Evolutionary conservation across 129 eudicot species (phyloP).

Genomic region (Deinandra increscens): DNA sequence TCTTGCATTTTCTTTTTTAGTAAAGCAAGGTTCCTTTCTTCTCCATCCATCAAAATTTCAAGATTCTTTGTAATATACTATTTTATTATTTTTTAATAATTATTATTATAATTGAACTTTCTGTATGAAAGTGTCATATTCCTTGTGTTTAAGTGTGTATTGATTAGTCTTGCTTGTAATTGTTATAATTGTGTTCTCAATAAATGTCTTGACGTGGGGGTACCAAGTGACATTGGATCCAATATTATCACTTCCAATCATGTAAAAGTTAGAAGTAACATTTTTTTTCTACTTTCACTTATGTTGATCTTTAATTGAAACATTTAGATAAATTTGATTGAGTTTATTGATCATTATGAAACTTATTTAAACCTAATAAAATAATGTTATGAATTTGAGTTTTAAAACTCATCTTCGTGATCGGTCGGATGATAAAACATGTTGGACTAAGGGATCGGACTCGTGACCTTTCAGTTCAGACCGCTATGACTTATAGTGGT

Average conservation of each 20-base stretch:
- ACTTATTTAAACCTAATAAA: not conserved
- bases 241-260: constrained; percentile 27
- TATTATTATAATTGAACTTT: not conserved
- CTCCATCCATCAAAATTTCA: constrained; percentile 17
- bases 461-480: too few relatives aligned
- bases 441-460: too few relatives aligned
- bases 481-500: too few relatives aligned
- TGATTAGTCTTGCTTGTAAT: not conserved
- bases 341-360: not conserved
- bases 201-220: constrained; percentile 26
- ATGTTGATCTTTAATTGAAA: not conserved
- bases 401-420: too few relatives aligned
- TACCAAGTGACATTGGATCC: constrained; percentile 28
- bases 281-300: constrained; percentile 1
- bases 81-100: too few relatives aligned
- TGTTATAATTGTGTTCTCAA: constrained; percentile 4
- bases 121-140: constrained; percentile 23
- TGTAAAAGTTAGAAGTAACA: constrained; percentile 25
- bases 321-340: not conserved
- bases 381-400: not conserved
- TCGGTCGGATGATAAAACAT: too few relatives aligned
- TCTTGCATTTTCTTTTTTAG: constrained; percentile 3
- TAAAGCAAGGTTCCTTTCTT: constrained; percentile 18
- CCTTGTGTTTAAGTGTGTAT: constrained; percentile 15
- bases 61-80: not conserved